These are phyloP conservation scores for Sonneratia alba DNA, from an alignment of 345 rosid genomes.

Conservation along the genomic window DNA sequence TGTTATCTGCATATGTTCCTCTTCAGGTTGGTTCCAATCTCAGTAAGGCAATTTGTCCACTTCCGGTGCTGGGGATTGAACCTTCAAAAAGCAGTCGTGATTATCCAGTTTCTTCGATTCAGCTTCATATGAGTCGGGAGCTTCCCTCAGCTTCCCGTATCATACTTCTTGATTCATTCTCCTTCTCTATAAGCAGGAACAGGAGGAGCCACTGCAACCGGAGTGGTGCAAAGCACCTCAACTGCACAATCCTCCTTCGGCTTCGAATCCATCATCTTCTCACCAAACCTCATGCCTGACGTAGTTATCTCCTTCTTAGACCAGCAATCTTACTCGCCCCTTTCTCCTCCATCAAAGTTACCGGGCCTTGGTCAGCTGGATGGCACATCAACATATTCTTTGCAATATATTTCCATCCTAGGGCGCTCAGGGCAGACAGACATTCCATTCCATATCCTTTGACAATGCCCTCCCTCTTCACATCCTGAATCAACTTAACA, in stretches of 20 bases:
- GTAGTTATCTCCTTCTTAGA: conserved; percentile 64
- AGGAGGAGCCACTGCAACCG: conserved; percentile 66
- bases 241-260: conserved; percentile 65
- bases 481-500: conserved; percentile 42
- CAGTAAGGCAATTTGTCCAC: conserved; percentile 82
- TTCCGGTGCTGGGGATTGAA: conserved; percentile 95
- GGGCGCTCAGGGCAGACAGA: conserved; percentile 64
- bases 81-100: conserved; percentile 77
- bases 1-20: conserved; percentile 11
- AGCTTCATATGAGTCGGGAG: conserved; percentile 62
- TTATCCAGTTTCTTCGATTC: conserved; percentile 74
- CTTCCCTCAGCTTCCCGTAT: conserved; percentile 76
- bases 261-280: conserved; percentile 71
- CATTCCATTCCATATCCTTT: conserved; percentile 90
- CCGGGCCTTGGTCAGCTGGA: conserved; percentile 84
- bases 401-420: conserved; percentile 80
- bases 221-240: conserved; percentile 66
- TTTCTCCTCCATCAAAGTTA: conserved; percentile 66
- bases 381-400: conserved; percentile 95
- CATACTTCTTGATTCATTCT: conserved; percentile 73
- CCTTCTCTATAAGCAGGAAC: conserved; percentile 56
- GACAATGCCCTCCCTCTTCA: conserved; percentile 57
- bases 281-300: conserved; percentile 72
- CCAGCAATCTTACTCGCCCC: conserved; percentile 48
- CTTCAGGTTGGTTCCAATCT: conserved; percentile 72